These are phyloP conservation scores for Fusarium sp. DNA, from an alignment of 2,329 filamentous ascomycete species.

Conservation along the genomic window DNA sequence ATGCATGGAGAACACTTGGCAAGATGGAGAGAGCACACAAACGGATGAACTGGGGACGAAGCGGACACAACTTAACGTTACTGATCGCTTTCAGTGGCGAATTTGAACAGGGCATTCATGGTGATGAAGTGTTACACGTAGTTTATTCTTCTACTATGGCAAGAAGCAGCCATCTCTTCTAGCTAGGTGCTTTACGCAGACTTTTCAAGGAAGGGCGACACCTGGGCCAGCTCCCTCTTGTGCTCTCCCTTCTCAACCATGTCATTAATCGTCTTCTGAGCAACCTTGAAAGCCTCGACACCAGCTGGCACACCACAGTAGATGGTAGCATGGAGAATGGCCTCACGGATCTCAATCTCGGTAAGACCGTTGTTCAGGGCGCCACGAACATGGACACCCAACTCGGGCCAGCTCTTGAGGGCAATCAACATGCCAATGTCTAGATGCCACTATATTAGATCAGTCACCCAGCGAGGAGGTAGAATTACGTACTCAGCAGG, in stretches of 20 bases:
- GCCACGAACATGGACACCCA: constrained; percentile 70
- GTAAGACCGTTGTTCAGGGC: constrained; percentile 71
- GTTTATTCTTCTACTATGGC: background rate
- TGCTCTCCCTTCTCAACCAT: constrained; percentile 43
- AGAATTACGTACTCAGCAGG: constrained; percentile 14
- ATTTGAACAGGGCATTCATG: background rate
- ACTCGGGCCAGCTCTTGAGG: constrained; percentile 68
- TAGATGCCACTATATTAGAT: background rate
- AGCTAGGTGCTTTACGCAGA: background rate
- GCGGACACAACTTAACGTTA: background rate
- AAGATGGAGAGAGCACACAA: background rate
- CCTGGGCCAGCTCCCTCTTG: constrained; percentile 10
- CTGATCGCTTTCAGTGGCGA: background rate
- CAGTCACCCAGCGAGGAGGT: background rate
- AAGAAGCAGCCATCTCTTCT: background rate
- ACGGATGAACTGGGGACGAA: background rate
- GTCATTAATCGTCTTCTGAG: constrained; percentile 41
- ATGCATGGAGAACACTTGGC: background rate
- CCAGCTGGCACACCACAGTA: constrained; percentile 57
- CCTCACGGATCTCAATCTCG: constrained; percentile 68
- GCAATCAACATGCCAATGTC: constrained; percentile 73
- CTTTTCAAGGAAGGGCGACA: background rate
- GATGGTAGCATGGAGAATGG: constrained; percentile 58
- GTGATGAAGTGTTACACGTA: background rate
- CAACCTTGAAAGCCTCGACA: constrained; percentile 51